Conservation (phyloP, 148 eudicot species). For the Drosera capensis region DNA sequence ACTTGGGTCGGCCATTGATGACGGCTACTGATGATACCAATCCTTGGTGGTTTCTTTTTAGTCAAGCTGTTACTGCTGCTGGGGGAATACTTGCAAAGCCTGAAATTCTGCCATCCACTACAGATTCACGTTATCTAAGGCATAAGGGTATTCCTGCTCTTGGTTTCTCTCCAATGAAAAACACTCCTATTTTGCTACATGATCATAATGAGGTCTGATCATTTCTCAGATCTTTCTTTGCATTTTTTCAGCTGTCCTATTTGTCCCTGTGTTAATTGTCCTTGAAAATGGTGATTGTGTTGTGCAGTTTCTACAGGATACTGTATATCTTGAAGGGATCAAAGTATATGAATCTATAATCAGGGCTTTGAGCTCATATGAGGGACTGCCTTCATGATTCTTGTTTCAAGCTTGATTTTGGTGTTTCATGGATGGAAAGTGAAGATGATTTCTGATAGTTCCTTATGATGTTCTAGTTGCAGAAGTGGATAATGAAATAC, state of each 20-base stretch:
- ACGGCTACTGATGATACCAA: slow-evolving; percentile 58
- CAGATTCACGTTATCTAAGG: slow-evolving; percentile 66
- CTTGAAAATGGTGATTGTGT: background rate
- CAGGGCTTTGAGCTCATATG: slow-evolving; percentile 50
- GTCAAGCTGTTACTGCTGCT: slow-evolving; percentile 44
- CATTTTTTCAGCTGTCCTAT: background rate
- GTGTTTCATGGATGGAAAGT: background rate
- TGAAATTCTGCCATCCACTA: slow-evolving; percentile 71
- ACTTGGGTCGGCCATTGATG: slow-evolving; percentile 60
- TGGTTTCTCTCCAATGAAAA: slow-evolving; percentile 91
- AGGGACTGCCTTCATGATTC: slow-evolving; percentile 13
- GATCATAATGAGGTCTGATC: slow-evolving; percentile 78
- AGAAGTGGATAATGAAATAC: too few relatives aligned
- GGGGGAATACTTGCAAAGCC: slow-evolving; percentile 75
- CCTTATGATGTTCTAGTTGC: too few relatives aligned
- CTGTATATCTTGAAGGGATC: slow-evolving; percentile 58
- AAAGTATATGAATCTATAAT: slow-evolving; percentile 61
- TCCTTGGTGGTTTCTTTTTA: slow-evolving; percentile 84
- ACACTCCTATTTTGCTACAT: slow-evolving; percentile 86
- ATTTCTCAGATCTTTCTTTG: background rate
- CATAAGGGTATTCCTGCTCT: slow-evolving; percentile 63
- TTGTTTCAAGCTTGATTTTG: slow-evolving; percentile 1
- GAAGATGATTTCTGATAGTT: too few relatives aligned
- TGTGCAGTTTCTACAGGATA: slow-evolving; percentile 47
- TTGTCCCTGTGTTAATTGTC: background rate